These are phyloP conservation scores for Ichthyophthirius multifiliis DNA, from an alignment of 169 alveolate genomes.

Conservation along the genomic window DNA sequence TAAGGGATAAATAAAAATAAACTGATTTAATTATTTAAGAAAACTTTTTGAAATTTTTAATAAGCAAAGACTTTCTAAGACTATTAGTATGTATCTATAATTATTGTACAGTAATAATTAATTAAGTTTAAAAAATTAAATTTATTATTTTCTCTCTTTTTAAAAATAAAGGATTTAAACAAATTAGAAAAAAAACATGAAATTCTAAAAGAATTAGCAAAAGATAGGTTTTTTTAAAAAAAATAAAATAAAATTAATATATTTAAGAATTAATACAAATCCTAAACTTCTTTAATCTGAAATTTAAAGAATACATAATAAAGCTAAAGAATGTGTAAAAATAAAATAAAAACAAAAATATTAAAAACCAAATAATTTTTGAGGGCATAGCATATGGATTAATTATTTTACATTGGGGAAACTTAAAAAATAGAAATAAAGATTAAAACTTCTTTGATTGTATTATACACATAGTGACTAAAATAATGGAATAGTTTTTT, in stretches of 20 bases:
- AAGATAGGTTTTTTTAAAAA: not conserved
- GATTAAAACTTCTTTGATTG: slow-evolving; percentile 43
- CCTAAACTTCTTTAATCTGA: slow-evolving; percentile 29
- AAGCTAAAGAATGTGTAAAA: slow-evolving; percentile 19
- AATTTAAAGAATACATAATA: slow-evolving; percentile 16
- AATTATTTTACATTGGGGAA: slow-evolving; percentile 18
- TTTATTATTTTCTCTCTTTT: not conserved
- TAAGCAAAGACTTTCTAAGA: slow-evolving; percentile 6
- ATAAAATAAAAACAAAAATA: not conserved
- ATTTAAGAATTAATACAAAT: not conserved
- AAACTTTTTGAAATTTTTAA: slow-evolving; percentile 17
- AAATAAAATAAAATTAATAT: not conserved
- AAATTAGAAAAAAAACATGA: slow-evolving; percentile 28
- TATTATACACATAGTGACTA: slow-evolving; percentile 14
- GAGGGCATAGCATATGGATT: not conserved
- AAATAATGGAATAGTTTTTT: slow-evolving; percentile 1
- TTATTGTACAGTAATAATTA: slow-evolving; percentile 17
- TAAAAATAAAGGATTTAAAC: not conserved
- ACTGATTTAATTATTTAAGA: slow-evolving; percentile 11
- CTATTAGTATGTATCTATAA: slow-evolving; percentile 23
- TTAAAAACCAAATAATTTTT: not conserved
- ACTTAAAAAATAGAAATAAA: not conserved
- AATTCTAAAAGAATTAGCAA: slow-evolving; percentile 7
- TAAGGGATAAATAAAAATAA: slow-evolving; percentile 14
- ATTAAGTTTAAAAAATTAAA: not conserved